Percentiles rank a stretch among this genome's conserved stretches.
Evolutionary conservation across 2,329 filamentous ascomycete species (phyloP).

Genomic region (Trichoderma endophyticum): DNA sequence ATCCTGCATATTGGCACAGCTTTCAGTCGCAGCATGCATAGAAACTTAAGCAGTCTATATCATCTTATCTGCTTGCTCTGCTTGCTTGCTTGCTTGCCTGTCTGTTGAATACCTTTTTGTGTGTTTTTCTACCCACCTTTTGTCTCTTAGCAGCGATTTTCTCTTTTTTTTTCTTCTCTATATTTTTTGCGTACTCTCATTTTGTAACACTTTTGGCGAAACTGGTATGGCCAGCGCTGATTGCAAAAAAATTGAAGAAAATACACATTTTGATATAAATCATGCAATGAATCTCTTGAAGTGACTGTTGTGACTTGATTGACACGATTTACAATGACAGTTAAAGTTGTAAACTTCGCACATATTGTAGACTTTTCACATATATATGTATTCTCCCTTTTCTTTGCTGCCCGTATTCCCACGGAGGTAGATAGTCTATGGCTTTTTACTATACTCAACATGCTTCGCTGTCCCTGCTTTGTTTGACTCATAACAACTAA

Average conservation of each 20-base stretch:
- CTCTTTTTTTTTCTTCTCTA: not conserved
- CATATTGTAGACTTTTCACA: no score
- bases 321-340: not conserved
- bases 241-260: not conserved
- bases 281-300: not conserved
- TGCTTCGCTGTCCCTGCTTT: not conserved
- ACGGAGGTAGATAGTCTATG: not conserved
- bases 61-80: not conserved
- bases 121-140: not conserved
- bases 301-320: not conserved
- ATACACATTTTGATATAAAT: not conserved
- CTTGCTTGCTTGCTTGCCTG: not conserved
- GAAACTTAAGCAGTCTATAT: not conserved
- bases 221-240: not conserved
- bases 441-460: not conserved
- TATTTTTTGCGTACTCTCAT: not conserved
- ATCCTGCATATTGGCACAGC: constrained; percentile 12
- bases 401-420: not conserved
- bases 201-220: not conserved
- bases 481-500: not conserved
- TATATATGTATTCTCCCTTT: not conserved
- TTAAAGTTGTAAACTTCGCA: not conserved
- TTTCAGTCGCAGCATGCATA: constrained; percentile 15
- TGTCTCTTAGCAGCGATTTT: not conserved
- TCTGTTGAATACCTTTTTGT: not conserved